phyloP scores from a whole-genome alignment of 2,329 filamentous ascomycete genomes.

The Clonostachys byssicola region DNA sequence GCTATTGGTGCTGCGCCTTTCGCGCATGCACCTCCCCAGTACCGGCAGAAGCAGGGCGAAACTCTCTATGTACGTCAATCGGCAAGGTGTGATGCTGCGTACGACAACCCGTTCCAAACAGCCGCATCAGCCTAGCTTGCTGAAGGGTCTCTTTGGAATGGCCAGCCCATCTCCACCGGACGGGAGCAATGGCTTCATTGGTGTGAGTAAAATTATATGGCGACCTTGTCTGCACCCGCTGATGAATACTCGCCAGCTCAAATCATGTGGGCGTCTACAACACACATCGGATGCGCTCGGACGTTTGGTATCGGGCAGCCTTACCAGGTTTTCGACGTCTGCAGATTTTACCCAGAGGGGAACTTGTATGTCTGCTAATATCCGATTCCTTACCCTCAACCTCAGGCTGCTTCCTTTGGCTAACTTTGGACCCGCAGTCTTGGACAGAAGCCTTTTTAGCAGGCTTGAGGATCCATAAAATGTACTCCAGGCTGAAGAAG shows the following conservation, averaged over 20 bases:
- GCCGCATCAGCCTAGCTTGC: conserved; percentile 22
- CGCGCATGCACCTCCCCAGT: conserved; percentile 18
- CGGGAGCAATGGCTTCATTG: conserved; percentile 28
- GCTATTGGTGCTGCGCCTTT: conserved; percentile 19
- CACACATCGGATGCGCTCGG: conserved; percentile 24
- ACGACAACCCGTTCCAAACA: conserved; percentile 19
- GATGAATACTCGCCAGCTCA: conserved; percentile 16
- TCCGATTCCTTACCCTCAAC: conserved; percentile 2
- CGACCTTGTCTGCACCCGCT: not conserved
- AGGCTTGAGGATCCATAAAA: too few species aligned
- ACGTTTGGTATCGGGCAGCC: conserved; percentile 21
- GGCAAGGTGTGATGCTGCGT: conserved; percentile 17
- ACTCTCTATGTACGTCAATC: conserved; percentile 23
- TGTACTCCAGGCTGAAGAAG: too few species aligned
- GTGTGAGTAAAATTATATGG: conserved; percentile 15
- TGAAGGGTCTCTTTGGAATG: conserved; percentile 18
- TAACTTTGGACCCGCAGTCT: conserved; percentile 5
- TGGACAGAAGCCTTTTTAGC: conserved; percentile 20
- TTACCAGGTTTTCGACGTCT: conserved; percentile 25
- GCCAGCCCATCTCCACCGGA: conserved; percentile 20
- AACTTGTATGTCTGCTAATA: conserved; percentile 21
- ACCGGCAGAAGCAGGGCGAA: conserved; percentile 26
- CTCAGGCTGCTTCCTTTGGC: not conserved
- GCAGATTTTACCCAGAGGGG: conserved; percentile 25
- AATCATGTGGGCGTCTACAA: conserved; percentile 26